phyloP scores from a whole-genome alignment of 306 rosid genomes.

The Corylus heterophylla region DNA sequence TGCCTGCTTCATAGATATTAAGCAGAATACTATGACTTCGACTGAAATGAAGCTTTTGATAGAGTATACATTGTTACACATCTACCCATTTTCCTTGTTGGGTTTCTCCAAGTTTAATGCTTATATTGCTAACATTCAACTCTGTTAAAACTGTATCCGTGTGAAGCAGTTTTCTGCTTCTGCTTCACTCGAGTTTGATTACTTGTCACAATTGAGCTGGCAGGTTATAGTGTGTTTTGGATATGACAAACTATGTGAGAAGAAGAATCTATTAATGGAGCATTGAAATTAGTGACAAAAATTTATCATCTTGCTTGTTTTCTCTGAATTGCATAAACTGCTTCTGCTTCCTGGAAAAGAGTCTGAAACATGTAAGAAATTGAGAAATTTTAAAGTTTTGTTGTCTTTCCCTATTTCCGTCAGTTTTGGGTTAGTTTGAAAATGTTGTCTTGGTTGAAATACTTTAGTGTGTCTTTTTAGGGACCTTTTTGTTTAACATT shows the following conservation, averaged over 20 bases:
- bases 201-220: not conserved
- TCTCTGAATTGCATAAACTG: not conserved
- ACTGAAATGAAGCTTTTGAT: not conserved
- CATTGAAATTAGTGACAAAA: not conserved
- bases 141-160: not conserved
- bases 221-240: not conserved
- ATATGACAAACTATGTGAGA: not conserved
- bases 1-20: not conserved
- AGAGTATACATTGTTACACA: not conserved
- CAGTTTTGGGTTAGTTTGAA: not conserved
- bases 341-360: not conserved
- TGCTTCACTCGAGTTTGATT: not conserved
- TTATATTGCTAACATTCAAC: not conserved
- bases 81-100: not conserved
- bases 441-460: not conserved
- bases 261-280: not conserved
- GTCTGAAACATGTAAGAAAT: not conserved
- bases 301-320: not conserved
- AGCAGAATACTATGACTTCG: not conserved
- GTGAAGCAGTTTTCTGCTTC: conserved; percentile 8
- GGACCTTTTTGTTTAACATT: not conserved
- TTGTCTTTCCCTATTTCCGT: not conserved
- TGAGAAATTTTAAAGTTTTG: not conserved
- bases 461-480: not conserved
- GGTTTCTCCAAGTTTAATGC: not conserved